These are phyloP conservation scores for Asterophora parasitica DNA, from an alignment of 768 basidiomycete genomes.

Conservation along the genomic window DNA sequence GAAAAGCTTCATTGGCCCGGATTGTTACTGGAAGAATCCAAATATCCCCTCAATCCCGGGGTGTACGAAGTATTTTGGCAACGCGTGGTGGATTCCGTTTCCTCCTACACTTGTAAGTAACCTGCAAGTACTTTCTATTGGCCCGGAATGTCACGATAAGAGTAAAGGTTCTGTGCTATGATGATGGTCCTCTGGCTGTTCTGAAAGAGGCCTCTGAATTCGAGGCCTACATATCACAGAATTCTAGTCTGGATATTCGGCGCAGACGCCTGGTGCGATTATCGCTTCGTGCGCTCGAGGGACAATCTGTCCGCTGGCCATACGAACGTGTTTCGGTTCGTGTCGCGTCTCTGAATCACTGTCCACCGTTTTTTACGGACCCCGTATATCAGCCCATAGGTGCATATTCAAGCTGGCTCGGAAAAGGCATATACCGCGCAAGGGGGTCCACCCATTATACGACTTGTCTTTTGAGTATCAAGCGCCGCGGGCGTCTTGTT, in stretches of 20 bases:
- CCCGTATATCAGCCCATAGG: conserved; percentile 47
- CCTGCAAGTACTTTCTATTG: not conserved
- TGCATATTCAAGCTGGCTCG: conserved; percentile 35
- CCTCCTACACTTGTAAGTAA: conserved; percentile 60
- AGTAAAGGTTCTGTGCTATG: conserved; percentile 62
- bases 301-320: conserved; percentile 57
- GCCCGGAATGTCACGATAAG: not conserved
- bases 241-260: conserved; percentile 44
- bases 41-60: conserved; percentile 23
- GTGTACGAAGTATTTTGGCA: conserved; percentile 58
- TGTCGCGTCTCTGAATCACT: too few species aligned
- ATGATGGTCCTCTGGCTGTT: conserved; percentile 49
- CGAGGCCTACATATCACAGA: conserved; percentile 57
- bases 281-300: conserved; percentile 63
- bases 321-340: conserved; percentile 54
- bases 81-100: conserved; percentile 78
- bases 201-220: conserved; percentile 47
- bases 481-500: conserved; percentile 44
- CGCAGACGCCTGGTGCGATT: conserved; percentile 53
- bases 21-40: conserved; percentile 60
- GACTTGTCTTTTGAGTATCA: conserved; percentile 45
- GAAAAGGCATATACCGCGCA: conserved; percentile 45
- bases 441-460: conserved; percentile 42
- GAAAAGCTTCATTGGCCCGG: conserved; percentile 59
- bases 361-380: too few species aligned